A percentile compares a stretch with the other conserved stretches of the same genome.
Conservation (phyloP, 192 early-diverging fungal genomes). For the Rhizoclosmatium globosum region DNA sequence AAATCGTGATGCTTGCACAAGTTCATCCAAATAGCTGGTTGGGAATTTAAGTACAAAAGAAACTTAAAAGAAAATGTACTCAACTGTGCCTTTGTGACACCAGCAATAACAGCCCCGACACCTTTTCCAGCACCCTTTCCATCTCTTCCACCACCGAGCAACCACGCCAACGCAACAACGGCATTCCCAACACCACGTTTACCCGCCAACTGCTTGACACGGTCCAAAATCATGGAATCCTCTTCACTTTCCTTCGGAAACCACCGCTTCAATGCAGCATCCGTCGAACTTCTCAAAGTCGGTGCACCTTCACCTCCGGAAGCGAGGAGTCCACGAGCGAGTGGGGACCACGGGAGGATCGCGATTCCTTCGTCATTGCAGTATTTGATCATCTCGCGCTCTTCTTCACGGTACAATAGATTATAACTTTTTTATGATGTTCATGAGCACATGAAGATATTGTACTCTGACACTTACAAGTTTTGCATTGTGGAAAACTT, state of each 20-base stretch:
- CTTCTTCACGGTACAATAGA: constrained; percentile 63
- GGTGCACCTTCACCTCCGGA: constrained; percentile 35
- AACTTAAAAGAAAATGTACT: background rate
- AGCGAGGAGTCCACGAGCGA: constrained; percentile 60
- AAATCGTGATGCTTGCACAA: constrained; percentile 23
- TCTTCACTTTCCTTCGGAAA: constrained; percentile 39
- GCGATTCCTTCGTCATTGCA: constrained; percentile 53
- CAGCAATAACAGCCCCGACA: constrained; percentile 22
- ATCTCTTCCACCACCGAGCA: constrained; percentile 34
- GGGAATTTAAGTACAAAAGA: background rate
- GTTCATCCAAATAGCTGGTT: constrained; percentile 25
- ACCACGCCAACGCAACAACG: constrained; percentile 59
- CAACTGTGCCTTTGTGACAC: constrained; percentile 25
- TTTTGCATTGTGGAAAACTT: constrained; percentile 58
- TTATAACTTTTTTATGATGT: constrained; percentile 38
- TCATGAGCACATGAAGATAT: too few relatives aligned
- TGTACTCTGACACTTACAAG: constrained; percentile 20
- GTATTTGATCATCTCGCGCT: constrained; percentile 64
- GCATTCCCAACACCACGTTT: constrained; percentile 50
- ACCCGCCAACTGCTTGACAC: constrained; percentile 42
- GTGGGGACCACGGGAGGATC: constrained; percentile 62
- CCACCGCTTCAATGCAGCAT: constrained; percentile 24
- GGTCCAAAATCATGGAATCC: constrained; percentile 46
- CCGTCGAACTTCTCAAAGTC: background rate
- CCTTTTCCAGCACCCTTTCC: constrained; percentile 24